Evolutionary conservation across 129 eudicot species (phyloP).

Genomic region (Tagetes patula): DNA sequence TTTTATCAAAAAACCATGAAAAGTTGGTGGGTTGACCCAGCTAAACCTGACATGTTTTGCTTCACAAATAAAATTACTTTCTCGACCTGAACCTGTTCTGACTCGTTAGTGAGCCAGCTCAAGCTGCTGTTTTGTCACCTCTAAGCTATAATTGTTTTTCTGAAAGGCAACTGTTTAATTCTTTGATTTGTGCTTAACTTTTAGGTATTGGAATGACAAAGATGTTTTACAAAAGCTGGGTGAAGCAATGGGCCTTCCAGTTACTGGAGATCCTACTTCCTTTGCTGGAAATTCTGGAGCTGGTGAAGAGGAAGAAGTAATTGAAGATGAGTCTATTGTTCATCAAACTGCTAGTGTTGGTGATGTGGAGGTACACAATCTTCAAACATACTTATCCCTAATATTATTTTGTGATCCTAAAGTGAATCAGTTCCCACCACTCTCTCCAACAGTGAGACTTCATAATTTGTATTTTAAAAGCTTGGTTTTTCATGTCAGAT

Average conservation of each 20-base stretch:
- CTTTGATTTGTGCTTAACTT: conserved; percentile 1
- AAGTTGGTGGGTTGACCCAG: background rate
- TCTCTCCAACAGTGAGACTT: background rate
- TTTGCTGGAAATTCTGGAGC: conserved; percentile 56
- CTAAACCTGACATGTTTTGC: background rate
- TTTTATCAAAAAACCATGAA: background rate
- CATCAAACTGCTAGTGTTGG: conserved; percentile 91
- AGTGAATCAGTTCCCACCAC: background rate
- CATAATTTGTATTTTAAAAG: background rate
- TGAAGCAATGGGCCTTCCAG: conserved; percentile 96
- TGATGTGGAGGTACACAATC: conserved; percentile 63
- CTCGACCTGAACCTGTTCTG: background rate
- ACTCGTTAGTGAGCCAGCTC: background rate
- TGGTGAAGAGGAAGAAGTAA: conserved; percentile 60
- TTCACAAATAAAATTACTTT: background rate
- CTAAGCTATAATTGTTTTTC: conserved; percentile 8
- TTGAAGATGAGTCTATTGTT: conserved; percentile 87
- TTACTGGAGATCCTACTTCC: conserved; percentile 56
- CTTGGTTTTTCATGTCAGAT: background rate
- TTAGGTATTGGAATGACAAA: conserved; percentile 80
- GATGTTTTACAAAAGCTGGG: conserved; percentile 77
- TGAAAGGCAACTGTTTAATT: background rate
- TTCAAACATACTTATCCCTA: conserved; percentile 15
- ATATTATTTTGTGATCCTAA: conserved; percentile 1
- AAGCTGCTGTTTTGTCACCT: background rate